phyloP scores from a whole-genome alignment of 176 grass and related monocot genomes.

The Stipa capillata region DNA sequence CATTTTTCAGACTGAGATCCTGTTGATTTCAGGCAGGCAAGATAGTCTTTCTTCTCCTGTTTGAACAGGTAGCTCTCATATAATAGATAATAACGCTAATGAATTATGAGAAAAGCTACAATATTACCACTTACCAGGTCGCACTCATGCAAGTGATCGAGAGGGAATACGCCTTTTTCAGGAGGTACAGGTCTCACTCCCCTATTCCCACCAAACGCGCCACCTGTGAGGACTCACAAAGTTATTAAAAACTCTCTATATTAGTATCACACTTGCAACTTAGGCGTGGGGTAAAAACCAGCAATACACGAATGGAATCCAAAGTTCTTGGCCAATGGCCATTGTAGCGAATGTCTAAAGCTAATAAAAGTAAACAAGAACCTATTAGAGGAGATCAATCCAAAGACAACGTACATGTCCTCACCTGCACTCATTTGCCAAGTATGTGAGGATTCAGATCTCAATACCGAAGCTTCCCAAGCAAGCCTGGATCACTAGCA shows the following conservation, averaged over 20 bases:
- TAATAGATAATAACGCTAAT: not conserved
- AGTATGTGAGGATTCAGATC: not conserved
- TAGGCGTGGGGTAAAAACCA: not conserved
- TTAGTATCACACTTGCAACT: not conserved
- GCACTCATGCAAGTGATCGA: slow-evolving; percentile 85
- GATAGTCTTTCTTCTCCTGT: slow-evolving; percentile 88
- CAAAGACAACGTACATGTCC: not conserved
- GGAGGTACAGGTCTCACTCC: slow-evolving; percentile 77
- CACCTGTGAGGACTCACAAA: slow-evolving; percentile 40
- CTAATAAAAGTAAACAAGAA: not conserved
- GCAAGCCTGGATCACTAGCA: not conserved
- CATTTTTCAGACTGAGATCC: slow-evolving; percentile 68
- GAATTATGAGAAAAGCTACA: not conserved
- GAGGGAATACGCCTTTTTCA: slow-evolving; percentile 90
- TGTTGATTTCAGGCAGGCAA: slow-evolving; percentile 74
- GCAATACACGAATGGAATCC: not conserved
- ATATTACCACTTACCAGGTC: slow-evolving; percentile 46
- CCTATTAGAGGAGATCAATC: not conserved
- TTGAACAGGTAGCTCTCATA: slow-evolving; percentile 5
- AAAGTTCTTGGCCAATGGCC: not conserved
- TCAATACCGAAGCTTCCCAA: not conserved
- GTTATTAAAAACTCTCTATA: not conserved
- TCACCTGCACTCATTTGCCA: slow-evolving; percentile 42
- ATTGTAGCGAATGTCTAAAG: not conserved
- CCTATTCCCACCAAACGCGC: slow-evolving; percentile 87